Evolutionary conservation across 805 yeast species (phyloP).

Genomic region (Grigorovia yakushimaensis): DNA sequence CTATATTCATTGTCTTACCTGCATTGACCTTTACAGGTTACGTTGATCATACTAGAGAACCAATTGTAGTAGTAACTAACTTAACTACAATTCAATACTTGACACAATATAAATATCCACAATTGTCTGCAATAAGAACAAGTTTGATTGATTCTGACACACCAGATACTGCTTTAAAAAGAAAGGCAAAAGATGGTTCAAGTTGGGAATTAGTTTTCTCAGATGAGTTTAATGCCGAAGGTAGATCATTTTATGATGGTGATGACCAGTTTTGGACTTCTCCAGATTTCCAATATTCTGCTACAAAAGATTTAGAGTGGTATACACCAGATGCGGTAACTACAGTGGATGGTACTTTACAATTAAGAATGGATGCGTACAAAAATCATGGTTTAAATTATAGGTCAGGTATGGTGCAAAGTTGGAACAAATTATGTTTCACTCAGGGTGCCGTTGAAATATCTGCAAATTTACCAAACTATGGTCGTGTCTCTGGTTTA

Average conservation of each 20-base stretch:
- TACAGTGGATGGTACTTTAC: slow-evolving; percentile 64
- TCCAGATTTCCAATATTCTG: slow-evolving; percentile 73
- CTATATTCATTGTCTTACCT: slow-evolving; percentile 72
- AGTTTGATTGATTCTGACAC: slow-evolving; percentile 54
- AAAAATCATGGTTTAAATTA: slow-evolving; percentile 69
- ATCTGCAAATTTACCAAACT: slow-evolving; percentile 69
- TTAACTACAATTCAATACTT: slow-evolving; percentile 32
- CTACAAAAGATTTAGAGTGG: slow-evolving; percentile 90
- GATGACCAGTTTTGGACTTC: slow-evolving; percentile 91
- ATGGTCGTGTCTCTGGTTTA: slow-evolving; percentile 67
- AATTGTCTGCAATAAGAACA: slow-evolving; percentile 42
- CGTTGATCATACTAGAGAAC: slow-evolving; percentile 21
- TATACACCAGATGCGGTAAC: slow-evolving; percentile 84
- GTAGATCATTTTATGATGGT: slow-evolving; percentile 81
- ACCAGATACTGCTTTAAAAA: slow-evolving; percentile 40
- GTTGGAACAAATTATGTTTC: slow-evolving; percentile 87
- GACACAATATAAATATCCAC: slow-evolving; percentile 42
- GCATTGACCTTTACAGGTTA: slow-evolving; percentile 76
- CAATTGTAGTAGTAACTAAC: background rate
- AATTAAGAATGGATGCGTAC: slow-evolving; percentile 69
- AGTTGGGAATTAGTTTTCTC: slow-evolving; percentile 73
- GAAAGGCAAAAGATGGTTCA: slow-evolving; percentile 49
- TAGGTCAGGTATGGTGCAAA: slow-evolving; percentile 85
- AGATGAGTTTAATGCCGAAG: slow-evolving; percentile 85
- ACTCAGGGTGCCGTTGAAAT: slow-evolving; percentile 75